Evolutionary conservation across 768 basidiomycete species (phyloP).

Genomic region (Termitomyces sp.): DNA sequence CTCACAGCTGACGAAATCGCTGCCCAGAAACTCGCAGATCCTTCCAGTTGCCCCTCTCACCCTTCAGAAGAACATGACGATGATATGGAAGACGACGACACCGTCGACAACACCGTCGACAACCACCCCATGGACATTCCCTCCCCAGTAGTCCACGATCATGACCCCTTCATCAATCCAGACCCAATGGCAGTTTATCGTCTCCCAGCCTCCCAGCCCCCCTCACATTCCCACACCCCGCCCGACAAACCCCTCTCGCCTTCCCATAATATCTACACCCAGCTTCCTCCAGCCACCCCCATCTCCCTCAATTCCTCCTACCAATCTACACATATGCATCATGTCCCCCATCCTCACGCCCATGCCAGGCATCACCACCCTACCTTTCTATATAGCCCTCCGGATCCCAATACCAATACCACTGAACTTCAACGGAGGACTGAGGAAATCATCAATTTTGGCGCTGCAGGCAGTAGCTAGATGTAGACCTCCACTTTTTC

Average conservation of each 20-base stretch:
- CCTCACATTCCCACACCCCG: slow-evolving; percentile 7
- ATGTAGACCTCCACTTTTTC: slow-evolving; percentile 7
- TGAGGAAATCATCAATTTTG: slow-evolving; percentile 47
- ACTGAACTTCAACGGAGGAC: slow-evolving; percentile 36
- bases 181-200: slow-evolving; percentile 23
- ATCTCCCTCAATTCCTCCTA: slow-evolving; percentile 50
- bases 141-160: slow-evolving; percentile 10
- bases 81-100: slow-evolving; percentile 39
- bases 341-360: slow-evolving; percentile 75
- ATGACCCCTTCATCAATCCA: slow-evolving; percentile 20
- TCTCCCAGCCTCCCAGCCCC: slow-evolving; percentile 8
- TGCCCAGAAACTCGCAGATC: slow-evolving; percentile 55
- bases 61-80: slow-evolving; percentile 17
- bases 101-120: slow-evolving; percentile 6
- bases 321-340: slow-evolving; percentile 62
- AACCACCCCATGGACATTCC: slow-evolving; percentile 10
- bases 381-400: slow-evolving; percentile 30
- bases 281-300: slow-evolving; percentile 19
- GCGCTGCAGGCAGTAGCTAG: slow-evolving; percentile 20
- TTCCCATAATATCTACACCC: slow-evolving; percentile 16
- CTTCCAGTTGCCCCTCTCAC: slow-evolving; percentile 21
- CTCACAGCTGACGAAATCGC: slow-evolving; percentile 95
- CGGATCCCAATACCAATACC: slow-evolving; percentile 28
- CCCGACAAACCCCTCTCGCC: slow-evolving; percentile 16
- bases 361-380: slow-evolving; percentile 71